These are phyloP conservation scores for Dacryopinax spathularia DNA, from an alignment of 768 basidiomycete genomes.

Conservation along the genomic window DNA sequence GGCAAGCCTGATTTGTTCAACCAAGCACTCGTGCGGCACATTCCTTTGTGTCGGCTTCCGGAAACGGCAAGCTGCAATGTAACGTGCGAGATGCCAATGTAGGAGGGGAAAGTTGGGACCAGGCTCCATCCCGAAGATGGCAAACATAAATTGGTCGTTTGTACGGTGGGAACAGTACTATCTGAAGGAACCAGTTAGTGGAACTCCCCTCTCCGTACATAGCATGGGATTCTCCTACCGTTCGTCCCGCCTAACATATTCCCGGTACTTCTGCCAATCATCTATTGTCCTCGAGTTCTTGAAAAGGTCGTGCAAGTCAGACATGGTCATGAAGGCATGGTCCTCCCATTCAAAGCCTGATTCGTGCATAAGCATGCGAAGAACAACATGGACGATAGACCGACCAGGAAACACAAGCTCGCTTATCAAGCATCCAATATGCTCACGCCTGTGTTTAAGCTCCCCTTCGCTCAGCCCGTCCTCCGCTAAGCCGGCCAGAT, in stretches of 20 bases:
- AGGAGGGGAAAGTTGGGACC: too few relatives aligned
- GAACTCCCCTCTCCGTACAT: background rate
- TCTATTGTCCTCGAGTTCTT: slow-evolving; percentile 12
- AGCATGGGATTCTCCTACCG: background rate
- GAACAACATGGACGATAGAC: background rate
- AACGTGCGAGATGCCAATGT: too few relatives aligned
- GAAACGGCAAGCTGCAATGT: too few relatives aligned
- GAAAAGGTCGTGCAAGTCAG: slow-evolving; percentile 26
- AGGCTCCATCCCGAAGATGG: too few relatives aligned
- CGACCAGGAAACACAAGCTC: slow-evolving; percentile 43
- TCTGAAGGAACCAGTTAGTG: too few relatives aligned
- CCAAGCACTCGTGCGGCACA: too few relatives aligned
- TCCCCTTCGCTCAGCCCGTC: slow-evolving; percentile 12
- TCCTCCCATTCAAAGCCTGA: slow-evolving; percentile 37
- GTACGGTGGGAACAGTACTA: too few relatives aligned
- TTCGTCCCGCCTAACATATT: background rate
- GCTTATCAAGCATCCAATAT: slow-evolving; percentile 38
- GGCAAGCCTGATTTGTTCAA: too few relatives aligned
- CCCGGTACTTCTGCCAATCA: background rate
- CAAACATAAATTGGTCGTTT: too few relatives aligned
- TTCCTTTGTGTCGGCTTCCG: too few relatives aligned
- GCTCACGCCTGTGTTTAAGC: slow-evolving; percentile 10
- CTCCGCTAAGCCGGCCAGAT: slow-evolving; percentile 11
- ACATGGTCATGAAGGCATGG: slow-evolving; percentile 32
- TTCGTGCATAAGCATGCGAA: background rate